Conservation (phyloP, 179 eudicot species). For the Spinacia oleracea region DNA sequence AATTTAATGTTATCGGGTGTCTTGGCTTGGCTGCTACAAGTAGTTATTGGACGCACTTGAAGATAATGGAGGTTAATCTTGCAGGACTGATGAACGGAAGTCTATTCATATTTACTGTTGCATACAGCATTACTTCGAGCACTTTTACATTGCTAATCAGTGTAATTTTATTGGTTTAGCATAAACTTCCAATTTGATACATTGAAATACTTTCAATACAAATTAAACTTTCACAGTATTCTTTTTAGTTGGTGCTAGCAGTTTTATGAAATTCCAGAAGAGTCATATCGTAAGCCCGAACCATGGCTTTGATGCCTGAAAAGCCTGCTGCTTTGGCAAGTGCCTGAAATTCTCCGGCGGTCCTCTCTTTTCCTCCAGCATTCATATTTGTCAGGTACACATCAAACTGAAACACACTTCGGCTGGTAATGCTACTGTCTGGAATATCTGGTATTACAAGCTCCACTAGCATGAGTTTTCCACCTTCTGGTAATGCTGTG, state of each 20-base stretch:
- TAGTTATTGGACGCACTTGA: not conserved
- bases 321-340: constrained; percentile 25
- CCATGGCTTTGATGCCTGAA: constrained; percentile 18
- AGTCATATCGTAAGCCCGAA: constrained; percentile 14
- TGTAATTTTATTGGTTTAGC: not conserved
- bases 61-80: not conserved
- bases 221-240: not conserved
- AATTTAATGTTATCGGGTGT: not conserved
- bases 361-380: constrained; percentile 21
- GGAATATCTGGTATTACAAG: constrained; percentile 23
- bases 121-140: not conserved
- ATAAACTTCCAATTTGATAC: not conserved
- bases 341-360: constrained; percentile 2
- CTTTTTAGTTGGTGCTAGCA: not conserved
- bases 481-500: constrained; percentile 16
- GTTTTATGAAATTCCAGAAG: constrained; percentile 26
- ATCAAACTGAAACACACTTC: constrained; percentile 14
- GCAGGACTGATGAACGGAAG: not conserved
- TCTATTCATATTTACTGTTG: too few relatives aligned
- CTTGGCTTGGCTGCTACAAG: not conserved
- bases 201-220: not conserved
- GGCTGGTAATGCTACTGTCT: not conserved
- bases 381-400: constrained; percentile 16
- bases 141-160: not conserved
- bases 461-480: constrained; percentile 21